phyloP scores from a whole-genome alignment of 768 basidiomycete genomes.

The Leccinum broughii region DNA sequence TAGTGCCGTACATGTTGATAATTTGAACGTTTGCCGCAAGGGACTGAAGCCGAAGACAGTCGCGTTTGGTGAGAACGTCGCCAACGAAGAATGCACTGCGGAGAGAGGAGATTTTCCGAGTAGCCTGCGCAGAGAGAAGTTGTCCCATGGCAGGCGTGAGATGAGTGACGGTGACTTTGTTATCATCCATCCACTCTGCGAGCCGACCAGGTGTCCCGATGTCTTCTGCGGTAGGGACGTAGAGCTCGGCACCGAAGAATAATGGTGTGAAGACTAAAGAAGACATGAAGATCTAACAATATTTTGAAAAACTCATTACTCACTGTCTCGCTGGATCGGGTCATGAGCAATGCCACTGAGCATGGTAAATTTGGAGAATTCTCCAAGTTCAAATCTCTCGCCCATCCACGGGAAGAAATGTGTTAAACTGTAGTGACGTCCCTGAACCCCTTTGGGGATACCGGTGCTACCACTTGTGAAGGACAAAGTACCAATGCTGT shows the following conservation, averaged over 20 bases:
- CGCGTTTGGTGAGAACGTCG: constrained; percentile 97
- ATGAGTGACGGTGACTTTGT: constrained; percentile 91
- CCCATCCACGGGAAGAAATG: constrained; percentile 99
- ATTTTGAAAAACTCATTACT: constrained; percentile 37
- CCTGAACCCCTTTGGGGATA: constrained; percentile 96
- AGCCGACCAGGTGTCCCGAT: constrained; percentile 96
- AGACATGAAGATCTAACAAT: constrained; percentile 5
- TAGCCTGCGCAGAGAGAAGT: constrained; percentile 87
- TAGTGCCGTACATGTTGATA: constrained; percentile 99
- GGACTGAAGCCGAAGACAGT: constrained; percentile 90
- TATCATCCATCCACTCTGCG: constrained; percentile 97
- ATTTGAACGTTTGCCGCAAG: constrained; percentile 91
- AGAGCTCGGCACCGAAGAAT: constrained; percentile 93
- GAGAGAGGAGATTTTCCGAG: constrained; percentile 80
- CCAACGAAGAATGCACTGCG: constrained; percentile 96
- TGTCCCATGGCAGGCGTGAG: constrained; percentile 99
- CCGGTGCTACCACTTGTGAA: constrained; percentile 98
- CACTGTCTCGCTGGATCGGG: constrained; percentile 98
- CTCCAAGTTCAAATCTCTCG: constrained; percentile 71
- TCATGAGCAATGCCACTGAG: constrained; percentile 98
- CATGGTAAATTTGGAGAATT: constrained; percentile 92
- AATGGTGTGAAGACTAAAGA: constrained; percentile 92
- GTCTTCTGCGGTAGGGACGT: constrained; percentile 95
- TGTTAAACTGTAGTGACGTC: constrained; percentile 92
- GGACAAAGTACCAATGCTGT: constrained; percentile 89